Evolutionary conservation across 1,284 basidiomycete species (phyloP), one percentile per base, ranked within the genome.

Genomic region (Afroboletus lepidellus): DNA sequence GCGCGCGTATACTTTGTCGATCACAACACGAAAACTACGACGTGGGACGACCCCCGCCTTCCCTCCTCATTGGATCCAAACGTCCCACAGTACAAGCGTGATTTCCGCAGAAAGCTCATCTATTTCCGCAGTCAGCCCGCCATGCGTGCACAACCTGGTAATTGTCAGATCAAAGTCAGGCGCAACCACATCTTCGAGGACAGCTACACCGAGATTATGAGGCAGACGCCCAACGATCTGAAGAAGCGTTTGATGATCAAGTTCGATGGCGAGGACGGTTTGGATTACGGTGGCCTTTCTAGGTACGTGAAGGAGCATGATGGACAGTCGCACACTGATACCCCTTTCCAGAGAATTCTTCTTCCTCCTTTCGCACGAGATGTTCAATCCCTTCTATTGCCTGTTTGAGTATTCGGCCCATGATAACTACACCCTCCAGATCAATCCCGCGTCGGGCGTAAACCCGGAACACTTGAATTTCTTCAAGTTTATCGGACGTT

Each of bases 211-310:
- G 94, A 96, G 76, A 95, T 97, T 58, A 97, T 97, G 94, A 79
- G 90, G 49, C 93, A 96, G 73, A 90, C 89, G 34, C 92, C 93
- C 7, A 94, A 89, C 65, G 94, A 97, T 69, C 72, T 97, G 64
- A 96, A 95, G 82, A 97, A 96, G 75, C 79, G 94, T 41, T 71
- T 97, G 60, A 96, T 97, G 93, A 95, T 97, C 76, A 97, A 95
- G 75, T 97, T 97, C 69, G 94, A 96, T 62, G 94, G 94, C 37
- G 94, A 97, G 72, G 94, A 97, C 71, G 94, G 94, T 66, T 75
- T 97, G 61, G 94, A 97, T 77, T 97, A 96, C 67, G 94, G 94
- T 72, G 94, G 94, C 73, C 72, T 96, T 47, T 94, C 92, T 34
- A 85, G 90, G 89, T 89, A 57, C 18, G 79, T 69, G 38, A 44